Evolutionary conservation across 805 yeast genomes (phyloP).

Genomic region (Sungouiozyma intestinalis): DNA sequence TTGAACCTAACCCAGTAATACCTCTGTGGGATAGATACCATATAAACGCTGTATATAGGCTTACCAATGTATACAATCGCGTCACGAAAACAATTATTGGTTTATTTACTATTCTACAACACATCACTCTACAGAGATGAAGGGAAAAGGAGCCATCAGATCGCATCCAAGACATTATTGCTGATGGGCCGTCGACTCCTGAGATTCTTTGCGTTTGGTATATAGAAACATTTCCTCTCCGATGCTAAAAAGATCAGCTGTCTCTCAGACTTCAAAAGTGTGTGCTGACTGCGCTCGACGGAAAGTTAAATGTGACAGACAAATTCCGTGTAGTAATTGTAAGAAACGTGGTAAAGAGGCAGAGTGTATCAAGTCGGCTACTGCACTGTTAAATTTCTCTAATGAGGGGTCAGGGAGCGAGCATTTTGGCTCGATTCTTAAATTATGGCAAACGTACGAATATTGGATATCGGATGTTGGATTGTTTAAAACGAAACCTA

Average conservation of each 20-base stretch:
- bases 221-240: too few species aligned
- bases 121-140: too few species aligned
- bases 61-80: neutral
- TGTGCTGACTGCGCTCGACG: constrained; percentile 22
- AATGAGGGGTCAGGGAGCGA: neutral
- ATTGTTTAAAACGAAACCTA: constrained; percentile 11
- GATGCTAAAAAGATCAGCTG: neutral
- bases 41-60: too few species aligned
- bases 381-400: neutral
- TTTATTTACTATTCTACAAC: too few species aligned
- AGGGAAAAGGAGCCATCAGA: too few species aligned
- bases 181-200: too few species aligned
- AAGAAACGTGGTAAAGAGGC: constrained; percentile 19
- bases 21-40: too few species aligned
- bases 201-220: too few species aligned
- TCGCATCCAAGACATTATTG: too few species aligned
- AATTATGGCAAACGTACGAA: constrained; percentile 23
- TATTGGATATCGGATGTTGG: constrained; percentile 21
- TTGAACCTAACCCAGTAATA: constrained; percentile 1
- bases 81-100: too few species aligned
- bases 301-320: constrained; percentile 28
- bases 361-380: constrained; percentile 13
- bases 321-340: constrained; percentile 26
- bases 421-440: constrained; percentile 11
- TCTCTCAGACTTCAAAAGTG: constrained; percentile 2